Percentiles rank a stretch among this genome's conserved stretches.
Evolutionary conservation across 2,329 filamentous ascomycete species (phyloP).

Genomic region (Verticillium tricorpus): DNA sequence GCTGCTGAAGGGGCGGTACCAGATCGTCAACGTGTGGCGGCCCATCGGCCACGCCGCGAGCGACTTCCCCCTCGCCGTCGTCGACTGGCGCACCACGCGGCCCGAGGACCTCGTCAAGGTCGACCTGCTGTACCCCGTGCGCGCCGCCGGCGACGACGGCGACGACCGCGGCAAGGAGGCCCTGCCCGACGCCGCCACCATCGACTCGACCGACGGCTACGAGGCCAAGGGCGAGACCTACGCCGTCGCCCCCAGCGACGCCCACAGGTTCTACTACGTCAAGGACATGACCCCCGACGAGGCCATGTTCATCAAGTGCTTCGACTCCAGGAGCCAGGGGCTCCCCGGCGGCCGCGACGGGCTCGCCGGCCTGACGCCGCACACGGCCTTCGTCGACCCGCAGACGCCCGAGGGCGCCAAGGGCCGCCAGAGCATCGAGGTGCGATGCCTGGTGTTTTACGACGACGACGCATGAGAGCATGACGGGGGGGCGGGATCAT

Average conservation of each 20-base stretch:
- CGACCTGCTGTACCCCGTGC: constrained; percentile 57
- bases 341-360: constrained; percentile 39
- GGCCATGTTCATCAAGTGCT: constrained; percentile 47
- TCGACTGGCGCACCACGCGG: constrained; percentile 58
- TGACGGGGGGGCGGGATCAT: neutral
- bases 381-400: constrained; percentile 53
- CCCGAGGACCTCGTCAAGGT: constrained; percentile 56
- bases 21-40: constrained; percentile 69
- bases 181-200: constrained; percentile 40
- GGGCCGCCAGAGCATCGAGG: constrained; percentile 61
- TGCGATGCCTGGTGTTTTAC: constrained; percentile 59
- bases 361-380: constrained; percentile 42
- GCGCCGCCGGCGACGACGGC: constrained; percentile 28
- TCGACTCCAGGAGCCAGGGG: constrained; percentile 41
- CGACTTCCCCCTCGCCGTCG: constrained; percentile 60
- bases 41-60: constrained; percentile 58
- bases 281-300: constrained; percentile 62
- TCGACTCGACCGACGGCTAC: constrained; percentile 53
- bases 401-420: constrained; percentile 65
- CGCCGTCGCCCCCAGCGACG: constrained; percentile 50
- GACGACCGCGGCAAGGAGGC: constrained; percentile 57
- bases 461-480: constrained; percentile 22
- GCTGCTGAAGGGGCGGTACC: constrained; percentile 53
- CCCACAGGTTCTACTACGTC: constrained; percentile 59
- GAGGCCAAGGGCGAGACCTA: constrained; percentile 59